phyloP scores from a whole-genome alignment of 257 asterid genomes.

The Solanum commersonii region DNA sequence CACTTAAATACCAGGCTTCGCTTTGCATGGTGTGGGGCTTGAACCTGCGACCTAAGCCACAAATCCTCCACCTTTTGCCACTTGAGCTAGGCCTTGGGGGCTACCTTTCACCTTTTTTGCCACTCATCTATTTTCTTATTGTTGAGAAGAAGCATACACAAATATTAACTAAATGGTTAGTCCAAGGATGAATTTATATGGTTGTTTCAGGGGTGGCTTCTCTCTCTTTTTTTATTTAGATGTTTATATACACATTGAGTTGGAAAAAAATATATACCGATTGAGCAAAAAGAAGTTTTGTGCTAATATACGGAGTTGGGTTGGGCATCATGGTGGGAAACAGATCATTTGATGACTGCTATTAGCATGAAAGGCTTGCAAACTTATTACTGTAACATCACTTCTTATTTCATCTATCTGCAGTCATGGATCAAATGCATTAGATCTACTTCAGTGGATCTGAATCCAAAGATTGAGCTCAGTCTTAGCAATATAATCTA shows the following conservation, averaged over 20 bases:
- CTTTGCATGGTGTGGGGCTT: too few species aligned
- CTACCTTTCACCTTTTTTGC: neutral
- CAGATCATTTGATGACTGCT: neutral
- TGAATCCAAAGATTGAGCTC: neutral
- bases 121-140: neutral
- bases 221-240: neutral
- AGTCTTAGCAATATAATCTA: neutral
- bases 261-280: neutral
- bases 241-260: neutral
- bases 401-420: neutral
- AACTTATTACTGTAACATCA: neutral
- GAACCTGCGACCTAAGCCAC: too few species aligned
- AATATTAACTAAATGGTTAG: neutral
- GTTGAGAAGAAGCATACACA: neutral
- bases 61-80: too few species aligned
- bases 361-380: neutral
- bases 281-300: neutral
- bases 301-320: neutral
- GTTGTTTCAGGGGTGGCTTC: neutral
- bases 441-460: neutral
- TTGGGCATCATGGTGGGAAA: neutral
- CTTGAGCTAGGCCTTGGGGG: too few species aligned
- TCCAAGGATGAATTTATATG: neutral
- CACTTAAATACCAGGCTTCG: too few species aligned
- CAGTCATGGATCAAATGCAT: neutral